A percentile compares a stretch with the other conserved stretches of the same genome.
phyloP scores from a whole-genome alignment of 2,329 filamentous ascomycete genomes.

The Aspergillus flavus region DNA sequence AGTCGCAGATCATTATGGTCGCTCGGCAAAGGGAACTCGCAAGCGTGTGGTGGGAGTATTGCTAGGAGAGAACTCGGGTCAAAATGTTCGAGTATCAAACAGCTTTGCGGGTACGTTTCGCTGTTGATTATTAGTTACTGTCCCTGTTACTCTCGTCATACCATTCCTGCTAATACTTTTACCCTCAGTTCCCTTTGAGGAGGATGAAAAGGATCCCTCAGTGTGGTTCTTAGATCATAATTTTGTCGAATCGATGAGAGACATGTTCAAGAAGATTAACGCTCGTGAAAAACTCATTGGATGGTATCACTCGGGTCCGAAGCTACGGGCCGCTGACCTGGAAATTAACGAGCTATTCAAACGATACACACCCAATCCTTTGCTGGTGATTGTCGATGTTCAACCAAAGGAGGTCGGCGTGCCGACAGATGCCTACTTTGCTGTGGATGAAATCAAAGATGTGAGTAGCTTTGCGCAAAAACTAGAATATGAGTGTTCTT shows the following conservation, averaged over 20 bases:
- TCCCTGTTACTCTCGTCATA: background rate
- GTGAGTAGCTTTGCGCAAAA: conserved; percentile 55
- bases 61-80: conserved; percentile 92
- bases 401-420: conserved; percentile 98
- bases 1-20: conserved; percentile 96
- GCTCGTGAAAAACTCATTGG: conserved; percentile 97
- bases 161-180: conserved; percentile 2
- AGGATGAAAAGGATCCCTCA: conserved; percentile 97
- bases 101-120: conserved; percentile 83
- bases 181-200: conserved; percentile 85
- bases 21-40: conserved; percentile 84
- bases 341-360: conserved; percentile 99
- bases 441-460: conserved; percentile 99
- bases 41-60: conserved; percentile 92
- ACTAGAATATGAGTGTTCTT: background rate
- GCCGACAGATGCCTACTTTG: conserved; percentile 98
- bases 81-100: conserved; percentile 96
- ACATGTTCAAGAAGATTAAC: conserved; percentile 99
- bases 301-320: conserved; percentile 98
- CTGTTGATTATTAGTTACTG: conserved; percentile 1
- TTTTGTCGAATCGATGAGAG: conserved; percentile 99
- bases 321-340: conserved; percentile 92
- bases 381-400: conserved; percentile 97
- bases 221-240: conserved; percentile 99
- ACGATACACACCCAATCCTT: conserved; percentile 93